Evolutionary conservation across 768 basidiomycete genomes (phyloP).

Genomic region (Amanita pseudoporphyria): DNA sequence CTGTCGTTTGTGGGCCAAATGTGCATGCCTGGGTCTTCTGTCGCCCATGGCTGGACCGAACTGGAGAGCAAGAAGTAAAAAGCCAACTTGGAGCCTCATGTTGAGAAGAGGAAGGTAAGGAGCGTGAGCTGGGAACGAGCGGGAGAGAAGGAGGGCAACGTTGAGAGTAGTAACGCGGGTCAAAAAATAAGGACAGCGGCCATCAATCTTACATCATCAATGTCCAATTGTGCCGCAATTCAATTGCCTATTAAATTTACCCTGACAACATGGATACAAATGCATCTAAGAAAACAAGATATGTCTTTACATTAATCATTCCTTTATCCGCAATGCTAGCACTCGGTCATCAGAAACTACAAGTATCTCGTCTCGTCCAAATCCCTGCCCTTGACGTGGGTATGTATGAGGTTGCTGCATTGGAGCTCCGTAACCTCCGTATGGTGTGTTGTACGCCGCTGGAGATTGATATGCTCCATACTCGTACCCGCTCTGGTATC

Average conservation of each 20-base stretch:
- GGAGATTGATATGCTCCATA: slow-evolving; percentile 1
- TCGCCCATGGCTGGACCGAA: slow-evolving; percentile 28
- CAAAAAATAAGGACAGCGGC: slow-evolving; percentile 1
- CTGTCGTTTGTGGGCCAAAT: slow-evolving; percentile 32
- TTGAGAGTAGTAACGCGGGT: slow-evolving; percentile 12
- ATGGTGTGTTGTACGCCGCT: slow-evolving; percentile 8
- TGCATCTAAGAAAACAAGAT: slow-evolving; percentile 2
- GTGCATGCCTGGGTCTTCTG: slow-evolving; percentile 22
- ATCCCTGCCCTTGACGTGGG: slow-evolving; percentile 35
- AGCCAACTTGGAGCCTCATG: slow-evolving; percentile 37
- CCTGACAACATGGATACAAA: background rate
- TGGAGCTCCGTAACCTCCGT: slow-evolving; percentile 24
- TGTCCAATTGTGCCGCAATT: background rate
- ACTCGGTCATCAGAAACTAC: slow-evolving; percentile 87
- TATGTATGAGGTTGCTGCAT: slow-evolving; percentile 17
- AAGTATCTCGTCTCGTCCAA: slow-evolving; percentile 74
- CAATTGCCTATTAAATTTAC: no score
- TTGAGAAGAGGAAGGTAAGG: slow-evolving; percentile 18
- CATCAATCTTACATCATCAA: background rate
- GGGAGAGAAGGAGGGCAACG: slow-evolving; percentile 5
- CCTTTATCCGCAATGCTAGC: slow-evolving; percentile 47
- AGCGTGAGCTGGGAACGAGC: slow-evolving; percentile 14
- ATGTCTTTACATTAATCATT: background rate
- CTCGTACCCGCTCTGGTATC: slow-evolving; percentile 5
- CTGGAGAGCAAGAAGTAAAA: slow-evolving; percentile 34